Evolutionary conservation across 2,329 filamentous ascomycete genomes (phyloP), one percentile per base, ranked within the genome.

Genomic region (Aspergillus proliferans): DNA sequence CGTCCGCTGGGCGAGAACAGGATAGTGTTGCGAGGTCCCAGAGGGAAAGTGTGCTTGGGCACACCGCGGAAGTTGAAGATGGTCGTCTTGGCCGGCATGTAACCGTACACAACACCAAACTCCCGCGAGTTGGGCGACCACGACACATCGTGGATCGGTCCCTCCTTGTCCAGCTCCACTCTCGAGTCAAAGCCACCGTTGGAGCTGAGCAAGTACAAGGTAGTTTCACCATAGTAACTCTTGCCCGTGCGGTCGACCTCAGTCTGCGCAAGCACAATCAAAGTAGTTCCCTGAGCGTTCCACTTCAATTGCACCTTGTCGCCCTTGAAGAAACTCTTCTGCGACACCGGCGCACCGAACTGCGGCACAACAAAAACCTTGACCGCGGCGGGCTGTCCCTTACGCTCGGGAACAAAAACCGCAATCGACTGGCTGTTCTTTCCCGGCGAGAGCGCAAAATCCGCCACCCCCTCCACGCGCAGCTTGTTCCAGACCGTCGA

Each of bases 281-380:
- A 73, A 67, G 86, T 92, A 34, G 91, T 95, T 47, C 93, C 93
- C 53, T 89, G 78, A 58, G 86, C 82, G 73, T 98, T 98, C 93
- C 93, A 98, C 76, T 96, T 96, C 66, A 98, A 77, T 72, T 96
- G 90, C 43, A 98, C 92, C 77, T 97, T 97, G 77, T 98, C 93
- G 55, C 91, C 91, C 77, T 98, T 98, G 83, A 90, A 98, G 68
- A 98, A 98, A 1, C 87, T 96, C 84, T 98, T 98, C 69, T 97
- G 92, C 36, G 92, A 96, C 45, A 95, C 84, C 4, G 91, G 85
- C 47, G 76, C 76, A 55, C 74, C 80, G 73, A 97, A 97, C 60
- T 93, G 80, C 39, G 93, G 92, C 33, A 97, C 87, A 58, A 92
- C 89, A 76, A 87, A 98, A 52, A 97, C 87, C 73, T 94, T 95